Conservation (phyloP, 2,329 filamentous ascomycete species). For the Cladophialophora chaetospira region DNA sequence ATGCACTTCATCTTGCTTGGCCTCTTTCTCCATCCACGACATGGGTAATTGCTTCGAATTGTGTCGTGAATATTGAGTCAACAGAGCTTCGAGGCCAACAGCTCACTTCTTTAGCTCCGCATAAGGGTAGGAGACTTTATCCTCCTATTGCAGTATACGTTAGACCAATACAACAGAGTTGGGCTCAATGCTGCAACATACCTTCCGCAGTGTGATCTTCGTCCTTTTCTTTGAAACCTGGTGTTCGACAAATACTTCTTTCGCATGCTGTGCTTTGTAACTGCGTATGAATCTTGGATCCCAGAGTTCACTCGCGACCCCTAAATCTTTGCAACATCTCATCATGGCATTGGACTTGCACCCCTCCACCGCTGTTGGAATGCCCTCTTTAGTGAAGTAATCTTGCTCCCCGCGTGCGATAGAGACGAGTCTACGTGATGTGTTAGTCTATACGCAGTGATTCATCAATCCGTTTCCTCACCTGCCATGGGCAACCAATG, state of each 20-base stretch:
- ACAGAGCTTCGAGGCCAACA: not conserved
- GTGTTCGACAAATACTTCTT: slow-evolving; percentile 90
- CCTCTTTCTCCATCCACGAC: too few species aligned
- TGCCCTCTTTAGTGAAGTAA: slow-evolving; percentile 86
- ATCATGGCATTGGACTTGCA: slow-evolving; percentile 98
- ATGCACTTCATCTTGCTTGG: too few species aligned
- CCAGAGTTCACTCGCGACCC: slow-evolving; percentile 93
- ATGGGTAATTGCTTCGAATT: too few species aligned
- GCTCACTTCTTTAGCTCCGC: slow-evolving; percentile 49
- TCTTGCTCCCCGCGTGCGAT: slow-evolving; percentile 92
- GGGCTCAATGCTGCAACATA: not conserved
- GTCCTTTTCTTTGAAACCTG: slow-evolving; percentile 81
- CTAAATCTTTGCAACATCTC: slow-evolving; percentile 97
- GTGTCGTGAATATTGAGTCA: too few species aligned
- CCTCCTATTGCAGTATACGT: slow-evolving; percentile 52
- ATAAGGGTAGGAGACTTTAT: slow-evolving; percentile 67
- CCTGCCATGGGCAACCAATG: slow-evolving; percentile 84
- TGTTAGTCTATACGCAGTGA: not conserved
- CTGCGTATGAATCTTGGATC: slow-evolving; percentile 86
- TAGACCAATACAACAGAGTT: not conserved
- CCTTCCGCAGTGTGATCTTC: slow-evolving; percentile 81
- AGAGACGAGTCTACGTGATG: slow-evolving; percentile 70
- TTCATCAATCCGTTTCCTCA: slow-evolving; percentile 44
- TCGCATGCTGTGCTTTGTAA: slow-evolving; percentile 73
- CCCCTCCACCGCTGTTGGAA: slow-evolving; percentile 92